Evolutionary conservation across 177 flowering plant species (phyloP), one percentile per base, ranked within the genome.

Genomic region (Tripterygium wilfordii): DNA sequence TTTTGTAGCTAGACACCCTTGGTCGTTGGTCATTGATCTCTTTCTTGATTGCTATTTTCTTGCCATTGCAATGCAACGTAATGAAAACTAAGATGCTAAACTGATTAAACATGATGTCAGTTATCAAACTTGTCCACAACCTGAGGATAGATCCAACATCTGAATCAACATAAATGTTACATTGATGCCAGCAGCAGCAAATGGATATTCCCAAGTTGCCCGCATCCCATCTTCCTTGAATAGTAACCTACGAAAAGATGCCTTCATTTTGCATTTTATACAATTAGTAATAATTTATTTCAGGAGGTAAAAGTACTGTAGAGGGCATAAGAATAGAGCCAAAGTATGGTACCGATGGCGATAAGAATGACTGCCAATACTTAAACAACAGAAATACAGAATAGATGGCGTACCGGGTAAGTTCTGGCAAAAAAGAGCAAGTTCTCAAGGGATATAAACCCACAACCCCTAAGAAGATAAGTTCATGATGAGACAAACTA

Each of bases 101-200:
- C n/a, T n/a, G n/a, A n/a, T n/a, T n/a, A n/a, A n/a, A n/a, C n/a
- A n/a, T n/a, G n/a, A n/a, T n/a, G n/a, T n/a, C n/a, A n/a, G n/a
- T n/a, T n/a, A n/a, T n/a, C n/a, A n/a, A n/a, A n/a, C n/a, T n/a
- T n/a, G n/a, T n/a, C n/a, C n/a, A n/a, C n/a, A 16, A 84, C 85
- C 83, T 66, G 82, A 54, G 27, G 44, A 61, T 52, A 86, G 53
- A 56, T 92, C 99, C 65, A 92, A 55, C 99, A 92, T 89, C 63
- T 77, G 91, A 53, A 78, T 87, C 73, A 92, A 63, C 99, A 92
- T 89, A 61, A 76, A 89, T 38, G 99, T 61, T 5, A 92, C 63
- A 49, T 92, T 92, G 42, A 92, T 82, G 57, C 99, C 99, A 43
- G 99, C 99, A 67, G 81, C 99, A 60, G 99, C 99, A 67, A 92